phyloP scores from a whole-genome alignment of 192 early-diverging fungal genomes.

The Coemansia sp. region DNA sequence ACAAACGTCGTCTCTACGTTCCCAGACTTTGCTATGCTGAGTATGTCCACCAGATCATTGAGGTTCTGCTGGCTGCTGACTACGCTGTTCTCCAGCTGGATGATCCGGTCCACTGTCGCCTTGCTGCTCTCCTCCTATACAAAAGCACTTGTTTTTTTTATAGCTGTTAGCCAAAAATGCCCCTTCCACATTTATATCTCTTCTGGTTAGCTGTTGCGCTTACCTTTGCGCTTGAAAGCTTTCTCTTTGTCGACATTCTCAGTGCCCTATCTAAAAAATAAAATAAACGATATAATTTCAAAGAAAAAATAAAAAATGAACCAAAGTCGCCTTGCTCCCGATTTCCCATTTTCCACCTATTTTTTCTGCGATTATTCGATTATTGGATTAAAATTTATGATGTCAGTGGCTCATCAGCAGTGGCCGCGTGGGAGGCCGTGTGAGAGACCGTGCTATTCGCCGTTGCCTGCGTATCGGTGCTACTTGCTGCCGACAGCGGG shows the following conservation, averaged over 20 bases:
- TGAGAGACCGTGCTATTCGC: background rate
- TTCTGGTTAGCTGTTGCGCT: background rate
- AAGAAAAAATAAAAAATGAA: background rate
- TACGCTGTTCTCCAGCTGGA: constrained; percentile 64
- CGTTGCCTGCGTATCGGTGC: background rate
- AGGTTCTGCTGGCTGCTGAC: constrained; percentile 70
- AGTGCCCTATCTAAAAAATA: background rate
- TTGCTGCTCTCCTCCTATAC: constrained; percentile 13
- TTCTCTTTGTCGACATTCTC: constrained; percentile 37
- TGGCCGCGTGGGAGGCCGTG: background rate
- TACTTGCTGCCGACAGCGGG: background rate
- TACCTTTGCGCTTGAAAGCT: constrained; percentile 21
- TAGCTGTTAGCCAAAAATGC: background rate
- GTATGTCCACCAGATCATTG: constrained; percentile 74
- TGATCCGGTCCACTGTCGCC: constrained; percentile 44
- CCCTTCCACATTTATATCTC: background rate
- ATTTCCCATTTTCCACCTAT: background rate
- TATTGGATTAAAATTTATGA: background rate
- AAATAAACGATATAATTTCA: background rate
- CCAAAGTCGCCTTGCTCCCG: background rate
- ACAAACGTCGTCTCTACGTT: constrained; percentile 64
- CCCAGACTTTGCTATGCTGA: constrained; percentile 41
- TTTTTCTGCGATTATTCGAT: background rate
- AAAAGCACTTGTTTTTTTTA: background rate
- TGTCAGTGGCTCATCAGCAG: background rate